These are phyloP conservation scores for Caryopteris hybrid DNA, from an alignment of 305 asterid genomes.

Conservation along the genomic window DNA sequence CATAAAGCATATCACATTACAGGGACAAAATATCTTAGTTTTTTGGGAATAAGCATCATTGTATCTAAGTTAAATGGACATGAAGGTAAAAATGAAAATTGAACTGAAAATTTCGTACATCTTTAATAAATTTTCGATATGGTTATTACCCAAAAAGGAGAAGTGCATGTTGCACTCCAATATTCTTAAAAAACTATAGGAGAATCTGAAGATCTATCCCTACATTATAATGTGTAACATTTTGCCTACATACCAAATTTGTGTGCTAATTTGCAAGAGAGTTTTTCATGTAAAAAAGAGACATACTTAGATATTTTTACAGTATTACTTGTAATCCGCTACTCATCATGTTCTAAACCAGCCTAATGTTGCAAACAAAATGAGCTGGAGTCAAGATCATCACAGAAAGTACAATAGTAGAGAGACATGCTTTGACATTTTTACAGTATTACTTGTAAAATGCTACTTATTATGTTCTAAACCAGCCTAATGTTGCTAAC, in stretches of 20 bases:
- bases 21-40: not conserved
- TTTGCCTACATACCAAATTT: not conserved
- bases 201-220: not conserved
- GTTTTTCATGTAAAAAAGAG: not conserved
- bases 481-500: too few relatives aligned
- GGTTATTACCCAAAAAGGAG: not conserved
- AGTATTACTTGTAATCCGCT: not conserved
- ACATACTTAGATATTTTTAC: not conserved
- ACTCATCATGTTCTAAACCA: not conserved
- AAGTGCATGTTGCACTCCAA: not conserved
- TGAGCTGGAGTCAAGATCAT: too few relatives aligned
- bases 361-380: too few relatives aligned
- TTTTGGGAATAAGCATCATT: not conserved
- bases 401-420: too few relatives aligned
- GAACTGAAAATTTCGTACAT: not conserved
- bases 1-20: slow-evolving; percentile 6
- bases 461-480: too few relatives aligned
- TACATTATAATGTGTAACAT: not conserved
- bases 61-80: not conserved
- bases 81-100: not conserved
- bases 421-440: too few relatives aligned
- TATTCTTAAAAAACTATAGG: too few relatives aligned
- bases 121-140: not conserved
- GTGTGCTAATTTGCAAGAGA: not conserved
- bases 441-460: too few relatives aligned